A percentile compares a stretch with the other conserved stretches of the same genome.
Conservation (phyloP, 208 protist genomes). For the Trypanosoma melophagium region DNA sequence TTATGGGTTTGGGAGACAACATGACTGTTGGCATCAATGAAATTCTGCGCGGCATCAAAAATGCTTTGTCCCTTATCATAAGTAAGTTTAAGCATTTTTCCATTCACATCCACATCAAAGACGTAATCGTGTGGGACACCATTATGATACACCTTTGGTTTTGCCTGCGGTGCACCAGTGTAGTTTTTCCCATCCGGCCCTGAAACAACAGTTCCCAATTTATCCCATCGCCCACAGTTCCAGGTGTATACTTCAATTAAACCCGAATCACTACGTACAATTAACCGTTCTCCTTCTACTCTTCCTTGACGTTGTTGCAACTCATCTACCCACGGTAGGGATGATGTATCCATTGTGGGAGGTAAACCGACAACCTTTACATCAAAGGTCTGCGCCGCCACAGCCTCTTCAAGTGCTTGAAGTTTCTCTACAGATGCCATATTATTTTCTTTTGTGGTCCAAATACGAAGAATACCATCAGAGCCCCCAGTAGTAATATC, state of each 20-base stretch:
- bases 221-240: slow-evolving; percentile 71
- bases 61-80: slow-evolving; percentile 92
- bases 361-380: slow-evolving; percentile 37
- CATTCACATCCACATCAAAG: slow-evolving; percentile 93
- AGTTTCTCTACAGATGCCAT: slow-evolving; percentile 70
- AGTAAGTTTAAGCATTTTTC: slow-evolving; percentile 77
- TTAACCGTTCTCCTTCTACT: slow-evolving; percentile 58
- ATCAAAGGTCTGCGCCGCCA: slow-evolving; percentile 67
- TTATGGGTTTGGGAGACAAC: slow-evolving; percentile 82
- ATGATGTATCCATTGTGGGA: slow-evolving; percentile 36
- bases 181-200: slow-evolving; percentile 43
- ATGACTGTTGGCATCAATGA: slow-evolving; percentile 78
- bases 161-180: slow-evolving; percentile 32
- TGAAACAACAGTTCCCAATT: slow-evolving; percentile 92
- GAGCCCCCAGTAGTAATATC: slow-evolving; percentile 81
- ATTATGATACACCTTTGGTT: slow-evolving; percentile 73
- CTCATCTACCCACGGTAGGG: slow-evolving; percentile 47
- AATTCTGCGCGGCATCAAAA: slow-evolving; percentile 85
- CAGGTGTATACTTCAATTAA: slow-evolving; percentile 84
- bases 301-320: slow-evolving; percentile 35
- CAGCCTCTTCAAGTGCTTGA: slow-evolving; percentile 40
- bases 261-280: slow-evolving; percentile 54
- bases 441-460: slow-evolving; percentile 56
- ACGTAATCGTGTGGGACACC: slow-evolving; percentile 94
- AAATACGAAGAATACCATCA: slow-evolving; percentile 90